Evolutionary conservation across 257 asterid species (phyloP), one percentile per base, ranked within the genome.

Genomic region (Buddleja alternifolia): DNA sequence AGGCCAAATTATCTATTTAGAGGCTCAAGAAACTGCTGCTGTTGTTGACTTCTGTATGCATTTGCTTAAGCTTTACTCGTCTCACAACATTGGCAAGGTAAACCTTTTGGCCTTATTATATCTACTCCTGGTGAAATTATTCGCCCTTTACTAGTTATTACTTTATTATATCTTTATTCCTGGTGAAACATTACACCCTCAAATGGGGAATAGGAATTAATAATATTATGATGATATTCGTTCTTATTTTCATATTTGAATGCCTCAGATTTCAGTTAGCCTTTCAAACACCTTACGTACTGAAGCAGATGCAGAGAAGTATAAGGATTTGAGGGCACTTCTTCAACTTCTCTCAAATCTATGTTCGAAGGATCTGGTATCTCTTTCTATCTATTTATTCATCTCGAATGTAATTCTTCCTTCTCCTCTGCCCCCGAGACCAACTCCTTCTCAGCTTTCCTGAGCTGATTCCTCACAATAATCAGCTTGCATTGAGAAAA

Each of bases 61-160:
- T 57, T 70, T 93, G 79, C 97, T 93, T 78, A 94, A 85, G 85
- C 88, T 84, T 39, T 93, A 93, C 84, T 88, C 96, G 12, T 84
- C 97, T 64, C 90, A 93, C 81, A 93, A 93, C 82, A 88, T 85
- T 20, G 96, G 99, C 78, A 91, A 84, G 99, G 99, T 93, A 84
- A 80, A 47, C n/a, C 16, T 52, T 50, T 44, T 69, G 21, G 8
- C 48, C 54, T 39, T 12, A 19, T 19, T 17, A 51, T 51, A 4
- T 14, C 4, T 45, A 34, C 40, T 34, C 7, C 40, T 34, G 40
- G n/a, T n/a, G n/a, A n/a, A n/a, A n/a, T n/a, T 20, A 24, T 34
- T 39, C 48, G 7, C 45, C 23, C 55, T 75, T 39, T 23, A 39
- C 14, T 48, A 29, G 24, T 57, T 52, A 1, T 46, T 15, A 15